Evolutionary conservation across 176 grass and related monocot species (phyloP).

Genomic region (Oryza nivara): DNA sequence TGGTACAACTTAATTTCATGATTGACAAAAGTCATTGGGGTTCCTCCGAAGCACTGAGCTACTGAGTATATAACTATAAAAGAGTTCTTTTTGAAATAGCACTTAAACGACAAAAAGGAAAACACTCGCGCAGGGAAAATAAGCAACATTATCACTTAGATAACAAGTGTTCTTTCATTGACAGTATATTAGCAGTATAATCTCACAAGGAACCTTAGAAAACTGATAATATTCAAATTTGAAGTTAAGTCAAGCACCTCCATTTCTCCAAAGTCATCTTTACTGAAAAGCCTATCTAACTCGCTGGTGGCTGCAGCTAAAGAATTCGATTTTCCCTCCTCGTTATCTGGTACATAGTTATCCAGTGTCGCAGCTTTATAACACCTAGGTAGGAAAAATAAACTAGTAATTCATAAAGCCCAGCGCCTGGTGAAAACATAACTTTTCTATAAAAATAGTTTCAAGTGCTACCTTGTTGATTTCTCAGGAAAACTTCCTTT

Average conservation of each 20-base stretch:
- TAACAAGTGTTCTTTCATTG: not conserved
- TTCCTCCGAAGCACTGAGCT: conserved; percentile 1
- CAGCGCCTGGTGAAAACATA: conserved; percentile 18
- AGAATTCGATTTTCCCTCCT: conserved; percentile 65
- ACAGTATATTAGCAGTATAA: conserved; percentile 24
- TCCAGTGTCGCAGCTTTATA: conserved; percentile 81
- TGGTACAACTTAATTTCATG: not conserved
- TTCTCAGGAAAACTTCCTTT: conserved; percentile 40
- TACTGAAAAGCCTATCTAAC: conserved; percentile 88
- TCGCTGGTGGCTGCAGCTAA: conserved; percentile 79
- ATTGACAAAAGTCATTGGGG: not conserved
- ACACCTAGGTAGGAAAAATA: conserved; percentile 52
- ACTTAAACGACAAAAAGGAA: conserved; percentile 17
- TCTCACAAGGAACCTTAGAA: conserved; percentile 14
- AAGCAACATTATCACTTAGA: conserved; percentile 10
- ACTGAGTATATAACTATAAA: not conserved
- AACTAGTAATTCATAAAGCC: conserved; percentile 35
- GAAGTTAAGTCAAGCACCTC: conserved; percentile 55
- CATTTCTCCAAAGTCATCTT: conserved; percentile 94
- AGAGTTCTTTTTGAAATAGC: not conserved
- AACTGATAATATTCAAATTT: conserved; percentile 4
- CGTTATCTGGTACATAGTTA: conserved; percentile 61
- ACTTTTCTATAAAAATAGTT: conserved; percentile 36
- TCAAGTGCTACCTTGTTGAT: conserved; percentile 59
- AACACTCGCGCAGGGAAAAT: not conserved